These are phyloP conservation scores for Cudoniella acicularis DNA, from an alignment of 495 filamentous ascomycete genomes.

Conservation along the genomic window DNA sequence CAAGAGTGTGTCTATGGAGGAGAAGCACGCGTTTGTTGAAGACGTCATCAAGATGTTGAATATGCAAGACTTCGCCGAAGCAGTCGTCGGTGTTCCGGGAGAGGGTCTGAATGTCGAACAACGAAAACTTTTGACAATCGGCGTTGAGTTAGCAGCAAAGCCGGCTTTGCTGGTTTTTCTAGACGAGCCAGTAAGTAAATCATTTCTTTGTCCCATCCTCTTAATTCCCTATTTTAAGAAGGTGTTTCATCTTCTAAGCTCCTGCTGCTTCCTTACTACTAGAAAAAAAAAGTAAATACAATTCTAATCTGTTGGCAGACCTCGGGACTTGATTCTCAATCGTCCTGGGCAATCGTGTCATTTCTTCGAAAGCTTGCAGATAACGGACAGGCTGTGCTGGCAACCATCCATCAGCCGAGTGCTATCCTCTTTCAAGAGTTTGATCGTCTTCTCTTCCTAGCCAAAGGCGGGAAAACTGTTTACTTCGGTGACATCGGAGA, in stretches of 20 bases:
- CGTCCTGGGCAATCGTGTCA: constrained; percentile 77
- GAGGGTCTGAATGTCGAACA: constrained; percentile 94
- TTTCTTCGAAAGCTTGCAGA: constrained; percentile 79
- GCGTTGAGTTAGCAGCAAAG: constrained; percentile 87
- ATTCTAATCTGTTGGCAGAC: no score
- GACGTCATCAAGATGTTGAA: constrained; percentile 87
- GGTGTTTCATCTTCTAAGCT: no score
- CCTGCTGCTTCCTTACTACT: no score
- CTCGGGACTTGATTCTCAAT: constrained; percentile 52
- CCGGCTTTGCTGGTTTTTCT: constrained; percentile 87
- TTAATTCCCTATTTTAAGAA: no score
- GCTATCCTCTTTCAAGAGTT: constrained; percentile 90
- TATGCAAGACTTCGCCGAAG: constrained; percentile 85
- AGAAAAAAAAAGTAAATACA: no score
- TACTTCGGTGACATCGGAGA: constrained; percentile 79
- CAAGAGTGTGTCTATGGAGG: constrained; percentile 56
- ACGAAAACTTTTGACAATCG: constrained; percentile 83
- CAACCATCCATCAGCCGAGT: constrained; percentile 91
- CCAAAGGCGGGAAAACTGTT: constrained; percentile 70
- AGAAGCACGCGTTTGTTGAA: constrained; percentile 85
- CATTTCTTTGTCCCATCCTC: no score
- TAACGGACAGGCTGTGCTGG: constrained; percentile 81
- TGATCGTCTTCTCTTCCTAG: constrained; percentile 75
- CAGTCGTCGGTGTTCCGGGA: constrained; percentile 80
- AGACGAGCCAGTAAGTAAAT: no score